phyloP scores from a whole-genome alignment of 2,329 filamentous ascomycete genomes.

The Fusarium napiforme region DNA sequence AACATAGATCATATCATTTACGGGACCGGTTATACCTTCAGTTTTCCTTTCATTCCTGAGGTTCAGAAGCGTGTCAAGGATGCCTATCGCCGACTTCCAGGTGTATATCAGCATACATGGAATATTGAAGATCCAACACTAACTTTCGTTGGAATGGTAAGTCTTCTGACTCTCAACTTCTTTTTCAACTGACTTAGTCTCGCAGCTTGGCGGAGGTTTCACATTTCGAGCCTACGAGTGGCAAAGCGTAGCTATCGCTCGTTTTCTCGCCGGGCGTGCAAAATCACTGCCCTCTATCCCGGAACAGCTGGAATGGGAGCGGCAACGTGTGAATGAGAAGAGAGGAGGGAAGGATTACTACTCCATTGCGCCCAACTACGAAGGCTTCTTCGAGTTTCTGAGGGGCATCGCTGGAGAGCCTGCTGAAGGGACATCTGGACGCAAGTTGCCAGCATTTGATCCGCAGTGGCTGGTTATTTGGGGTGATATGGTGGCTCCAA shows the following conservation, averaged over 20 bases:
- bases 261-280: conserved; percentile 17
- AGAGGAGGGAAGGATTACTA: conserved; percentile 38
- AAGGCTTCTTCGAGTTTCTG: conserved; percentile 27
- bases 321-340: conserved; percentile 22
- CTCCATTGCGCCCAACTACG: conserved; percentile 30
- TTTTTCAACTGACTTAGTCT: neutral
- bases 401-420: conserved; percentile 29
- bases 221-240: conserved; percentile 40
- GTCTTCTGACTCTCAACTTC: fast-evolving
- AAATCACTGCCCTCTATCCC: conserved; percentile 11
- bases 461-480: conserved; percentile 33
- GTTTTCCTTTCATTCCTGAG: conserved; percentile 15
- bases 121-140: conserved; percentile 31
- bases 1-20: conserved; percentile 24
- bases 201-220: conserved; percentile 30
- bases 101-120: conserved; percentile 32
- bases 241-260: conserved; percentile 33
- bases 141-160: conserved; percentile 27
- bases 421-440: conserved; percentile 11
- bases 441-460: conserved; percentile 23
- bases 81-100: conserved; percentile 14
- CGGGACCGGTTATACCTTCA: conserved; percentile 27
- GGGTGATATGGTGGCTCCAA: conserved; percentile 18
- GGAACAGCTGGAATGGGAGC: conserved; percentile 36
- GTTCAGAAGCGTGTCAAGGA: conserved; percentile 18